Evolutionary conservation across 225 moss, liverwort and hornwort species (phyloP).

Genomic region (Anthoceros angustus): DNA sequence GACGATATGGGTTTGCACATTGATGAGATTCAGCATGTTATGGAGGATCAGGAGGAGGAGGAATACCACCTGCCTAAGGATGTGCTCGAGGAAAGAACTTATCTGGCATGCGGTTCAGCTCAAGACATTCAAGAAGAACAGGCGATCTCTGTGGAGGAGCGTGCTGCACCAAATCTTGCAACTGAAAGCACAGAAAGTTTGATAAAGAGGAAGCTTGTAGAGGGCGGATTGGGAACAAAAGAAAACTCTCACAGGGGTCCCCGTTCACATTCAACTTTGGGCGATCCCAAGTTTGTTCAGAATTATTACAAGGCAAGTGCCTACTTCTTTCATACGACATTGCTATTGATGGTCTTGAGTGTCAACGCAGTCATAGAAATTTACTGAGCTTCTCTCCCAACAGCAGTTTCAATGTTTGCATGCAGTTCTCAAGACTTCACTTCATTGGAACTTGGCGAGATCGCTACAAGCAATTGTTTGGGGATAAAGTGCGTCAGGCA

Average conservation of each 20-base stretch:
- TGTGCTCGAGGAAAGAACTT: not conserved
- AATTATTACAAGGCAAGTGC: constrained; percentile 78
- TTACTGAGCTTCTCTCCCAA: not conserved
- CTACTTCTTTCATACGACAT: constrained; percentile 7
- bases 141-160: not conserved
- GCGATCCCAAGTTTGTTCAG: constrained; percentile 78
- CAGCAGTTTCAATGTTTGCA: constrained; percentile 5
- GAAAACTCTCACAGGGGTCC: constrained; percentile 22
- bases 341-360: constrained; percentile 1
- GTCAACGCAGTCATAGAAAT: constrained; percentile 2
- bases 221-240: constrained; percentile 12
- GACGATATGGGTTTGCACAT: not conserved
- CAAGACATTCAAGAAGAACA: not conserved
- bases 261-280: constrained; percentile 51
- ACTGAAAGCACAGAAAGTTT: not conserved
- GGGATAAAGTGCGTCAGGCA: constrained; percentile 31
- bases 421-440: constrained; percentile 80
- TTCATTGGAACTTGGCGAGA: constrained; percentile 99
- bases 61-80: not conserved
- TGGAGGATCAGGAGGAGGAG: constrained; percentile 1
- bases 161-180: not conserved
- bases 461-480: constrained; percentile 70
- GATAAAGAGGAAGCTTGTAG: constrained; percentile 7
- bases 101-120: not conserved
- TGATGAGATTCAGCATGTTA: not conserved